Base-by-base conservation (phyloP, 2,329 filamentous ascomycete genomes). In the Calcarisporium arbuscula region DNA sequence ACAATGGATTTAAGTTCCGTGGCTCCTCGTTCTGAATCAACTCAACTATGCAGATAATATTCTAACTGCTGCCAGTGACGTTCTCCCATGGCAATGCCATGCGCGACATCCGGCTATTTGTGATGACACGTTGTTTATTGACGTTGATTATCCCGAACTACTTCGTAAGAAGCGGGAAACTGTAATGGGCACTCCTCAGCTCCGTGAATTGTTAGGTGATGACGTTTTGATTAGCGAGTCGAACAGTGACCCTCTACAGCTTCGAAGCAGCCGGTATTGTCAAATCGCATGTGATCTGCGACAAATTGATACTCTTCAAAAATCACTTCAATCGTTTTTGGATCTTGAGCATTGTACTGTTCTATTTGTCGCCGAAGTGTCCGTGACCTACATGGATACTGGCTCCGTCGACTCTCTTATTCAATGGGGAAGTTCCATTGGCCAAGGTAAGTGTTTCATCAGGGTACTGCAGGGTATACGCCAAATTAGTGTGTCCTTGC, bases 321-420 rank as follows among this genome's bases (percentile, higher is more conserved):
- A 63, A 6, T 66, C 76, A 5, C 60, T 95, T 17, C 68, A 69
- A 14, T 60, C 60, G 9, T 67, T 82, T 28, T 53, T 86, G 3
- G 64, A 80, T 25, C 53, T 81, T 12, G 53, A 69, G 2, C 62
- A 74, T 7, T 77, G 74, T 39, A 67, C 72, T 4, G 72, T 95
- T 3, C 64, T 95, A 17, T 94, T 92, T 49, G 73, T 88, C 18
- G 88, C 88, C 1, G 90, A 96, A 59, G 88, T 95, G 11, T 94
- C 88, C 4, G 76, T 94, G 26, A 92, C 87, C 1, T 94, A 94
- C 50, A 94, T 95, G 85, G 78, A 87, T 36, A 75, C 77, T 3
- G 57, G 72, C 16, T 78, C 77, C 26, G 80, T 87, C 6, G 81
- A 95, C 62, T 67, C 72, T 12, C 67, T 95, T 8, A 80, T 95